Base-by-base conservation (phyloP, 2,329 filamentous ascomycete genomes). In the Colletotrichum tabaci region DNA sequence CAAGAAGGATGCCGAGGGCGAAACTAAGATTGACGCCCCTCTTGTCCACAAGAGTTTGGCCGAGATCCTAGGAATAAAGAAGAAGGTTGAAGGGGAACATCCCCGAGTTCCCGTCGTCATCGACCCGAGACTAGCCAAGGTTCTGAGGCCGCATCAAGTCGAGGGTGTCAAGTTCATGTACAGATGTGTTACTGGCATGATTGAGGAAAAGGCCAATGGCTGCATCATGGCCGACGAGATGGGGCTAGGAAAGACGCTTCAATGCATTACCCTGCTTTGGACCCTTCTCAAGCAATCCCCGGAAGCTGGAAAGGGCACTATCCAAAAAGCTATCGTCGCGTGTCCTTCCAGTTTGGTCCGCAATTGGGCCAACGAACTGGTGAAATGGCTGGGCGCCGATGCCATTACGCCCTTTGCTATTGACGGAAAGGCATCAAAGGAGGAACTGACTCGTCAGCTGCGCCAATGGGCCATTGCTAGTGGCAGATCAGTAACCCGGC, bases 221-320 rank as follows among this genome's bases (percentile, higher is more conserved):
- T 99, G 96, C 82, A 99, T 99, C 80, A 99, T 99, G 96, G 96
- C 96, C 64, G 96, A 99, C 80, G 96, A 98, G 80, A 99, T 99
- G 96, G 96, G 96, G 76, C 85, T 99, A 40, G 96, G 96, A 67
- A 99, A 99, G 84, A 99, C 96, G 21, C 84, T 99, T 53, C 96
- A 99, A 85, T 99, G 96, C 82, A 99, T 99, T 77, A 90, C 96
- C 0, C 88, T 99, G 61, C 92, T 99, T 87, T 99, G 96, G 96
- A 99, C 96, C 1, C 84, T 99, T 1, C 84, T 99, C 18, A 98
- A 98, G 81, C 96, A 99, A 79, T 97, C 95, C 0, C 94, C 96
- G 0, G 94, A 98, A 50, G 94, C 96, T n/a, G 96, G 96, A 23
- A 98, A 95, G 80, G 83, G 93, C 0, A 97, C 94, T 0, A 98